These are phyloP conservation scores for Conidiobolus coronatus DNA, from an alignment of 371 early-diverging fungal species.

Conservation along the genomic window DNA sequence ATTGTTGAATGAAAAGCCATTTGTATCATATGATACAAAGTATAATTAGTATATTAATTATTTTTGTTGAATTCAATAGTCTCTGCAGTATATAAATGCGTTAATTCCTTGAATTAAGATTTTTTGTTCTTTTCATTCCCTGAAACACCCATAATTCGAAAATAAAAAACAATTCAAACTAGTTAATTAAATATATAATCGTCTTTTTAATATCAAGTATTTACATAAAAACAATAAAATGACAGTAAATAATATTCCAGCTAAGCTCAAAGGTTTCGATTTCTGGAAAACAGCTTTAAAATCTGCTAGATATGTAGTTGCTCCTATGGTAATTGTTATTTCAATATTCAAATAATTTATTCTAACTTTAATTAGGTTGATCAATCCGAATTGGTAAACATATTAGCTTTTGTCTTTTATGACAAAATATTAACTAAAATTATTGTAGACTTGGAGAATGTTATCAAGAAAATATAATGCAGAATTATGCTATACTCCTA, in stretches of 20 bases:
- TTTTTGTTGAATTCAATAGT: no score
- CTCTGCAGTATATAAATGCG: no score
- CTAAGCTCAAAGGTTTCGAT: constrained; percentile 7
- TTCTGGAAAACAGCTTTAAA: constrained; percentile 7
- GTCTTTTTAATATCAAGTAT: no score
- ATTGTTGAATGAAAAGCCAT: no score
- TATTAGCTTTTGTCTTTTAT: background rate
- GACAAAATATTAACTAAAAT: background rate
- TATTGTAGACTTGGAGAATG: constrained; percentile 66
- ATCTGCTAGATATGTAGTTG: constrained; percentile 7
- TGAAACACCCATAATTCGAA: no score
- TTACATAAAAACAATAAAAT: background rate
- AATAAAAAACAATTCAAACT: no score
- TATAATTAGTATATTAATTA: no score
- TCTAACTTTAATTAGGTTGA: constrained; percentile 5
- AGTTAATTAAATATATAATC: no score
- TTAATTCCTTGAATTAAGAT: no score
- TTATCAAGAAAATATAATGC: constrained; percentile 78
- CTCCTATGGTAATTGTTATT: constrained; percentile 7
- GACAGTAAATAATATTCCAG: background rate
- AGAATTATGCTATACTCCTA: constrained; percentile 93
- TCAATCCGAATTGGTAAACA: constrained; percentile 7
- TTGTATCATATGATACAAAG: no score
- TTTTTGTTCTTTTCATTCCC: no score
- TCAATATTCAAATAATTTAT: background rate